These are phyloP conservation scores for Avena sativa DNA, from an alignment of 176 grass and related monocot species.

Conservation along the genomic window DNA sequence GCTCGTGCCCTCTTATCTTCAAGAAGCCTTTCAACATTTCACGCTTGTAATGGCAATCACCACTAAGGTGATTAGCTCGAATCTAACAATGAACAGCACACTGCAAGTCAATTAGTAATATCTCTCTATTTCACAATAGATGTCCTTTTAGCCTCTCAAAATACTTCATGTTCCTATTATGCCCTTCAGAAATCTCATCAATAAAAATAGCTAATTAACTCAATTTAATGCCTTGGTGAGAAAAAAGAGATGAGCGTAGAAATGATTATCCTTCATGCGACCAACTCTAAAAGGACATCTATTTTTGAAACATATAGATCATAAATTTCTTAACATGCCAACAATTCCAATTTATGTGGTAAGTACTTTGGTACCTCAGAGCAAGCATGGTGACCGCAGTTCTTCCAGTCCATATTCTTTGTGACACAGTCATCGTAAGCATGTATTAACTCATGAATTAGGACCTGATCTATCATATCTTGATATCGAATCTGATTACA, in stretches of 20 bases:
- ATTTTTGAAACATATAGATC: neutral
- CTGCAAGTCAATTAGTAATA: slow-evolving; percentile 17
- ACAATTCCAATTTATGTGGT: slow-evolving; percentile 16
- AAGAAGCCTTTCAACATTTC: slow-evolving; percentile 87
- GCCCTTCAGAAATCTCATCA: neutral
- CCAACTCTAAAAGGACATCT: neutral
- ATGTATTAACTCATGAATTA: slow-evolving; percentile 94
- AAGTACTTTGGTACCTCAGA: slow-evolving; percentile 68
- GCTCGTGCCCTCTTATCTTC: slow-evolving; percentile 92
- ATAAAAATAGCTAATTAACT: neutral
- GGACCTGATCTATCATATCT: slow-evolving; percentile 75
- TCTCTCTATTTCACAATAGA: neutral
- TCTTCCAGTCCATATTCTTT: slow-evolving; percentile 86
- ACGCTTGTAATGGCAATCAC: slow-evolving; percentile 92
- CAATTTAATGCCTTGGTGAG: neutral
- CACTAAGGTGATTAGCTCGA: slow-evolving; percentile 93
- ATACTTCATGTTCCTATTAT: neutral
- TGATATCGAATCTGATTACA: slow-evolving; percentile 67
- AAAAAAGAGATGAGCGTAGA: neutral
- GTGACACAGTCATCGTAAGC: slow-evolving; percentile 89
- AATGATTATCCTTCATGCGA: neutral
- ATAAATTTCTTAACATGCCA: slow-evolving; percentile 21
- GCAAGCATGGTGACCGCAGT: slow-evolving; percentile 98
- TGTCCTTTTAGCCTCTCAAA: neutral
- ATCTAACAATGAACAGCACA: slow-evolving; percentile 59